Base-by-base conservation (phyloP, 2,329 filamentous ascomycete species). In the Fusarium mundagurra region DNA sequence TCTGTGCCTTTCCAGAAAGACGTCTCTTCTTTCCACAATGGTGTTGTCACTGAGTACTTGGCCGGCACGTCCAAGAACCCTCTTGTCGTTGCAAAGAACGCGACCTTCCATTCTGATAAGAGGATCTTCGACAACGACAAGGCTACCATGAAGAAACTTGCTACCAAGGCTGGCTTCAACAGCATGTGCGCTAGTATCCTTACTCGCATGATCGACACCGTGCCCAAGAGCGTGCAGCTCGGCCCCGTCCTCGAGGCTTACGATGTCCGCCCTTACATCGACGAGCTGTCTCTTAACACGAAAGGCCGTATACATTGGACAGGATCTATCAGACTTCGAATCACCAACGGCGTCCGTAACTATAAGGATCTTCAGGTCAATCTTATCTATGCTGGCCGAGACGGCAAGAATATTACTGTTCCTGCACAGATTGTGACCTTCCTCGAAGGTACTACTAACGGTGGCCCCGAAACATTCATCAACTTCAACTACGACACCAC, bases 91-190 rank as follows among this genome's bases (percentile, higher is more conserved):
- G 81, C 80, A 4, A 76, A 80, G 43, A 84, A 86, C 63, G 76
- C 79, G 8, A 83, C 82, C 3, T 75, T 79, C 11, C 81, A 78
- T 69, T 86, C 86, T 0, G 86, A 88, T 68, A 79, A 78, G 61
- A 80, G 81, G 8, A 82, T 88, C 29, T 88, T 85, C 68, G 76
- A 72, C 34, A 81, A 85, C 0, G 86, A 88, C 69, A 80, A 78
- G 2, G 86, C 86, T 77, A 86, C 85, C 2, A 84, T 88, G 55
- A 78, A 75, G n/a, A 76, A 80, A 3, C 77, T 87, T 2, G 18
- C 67, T 6, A 70, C 66, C 27, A 70, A 70, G 77, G 80, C 81
- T 20, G 47, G 43, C 13, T 87, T 87, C 74, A 78, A 82, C 36
- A 78, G 69, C 20, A 78, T 62, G n/a, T 83, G 82, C 38, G 66